Evolutionary conservation across 345 rosid species (phyloP), one percentile per base, ranked within the genome.

Genomic region (Brassica incana): DNA sequence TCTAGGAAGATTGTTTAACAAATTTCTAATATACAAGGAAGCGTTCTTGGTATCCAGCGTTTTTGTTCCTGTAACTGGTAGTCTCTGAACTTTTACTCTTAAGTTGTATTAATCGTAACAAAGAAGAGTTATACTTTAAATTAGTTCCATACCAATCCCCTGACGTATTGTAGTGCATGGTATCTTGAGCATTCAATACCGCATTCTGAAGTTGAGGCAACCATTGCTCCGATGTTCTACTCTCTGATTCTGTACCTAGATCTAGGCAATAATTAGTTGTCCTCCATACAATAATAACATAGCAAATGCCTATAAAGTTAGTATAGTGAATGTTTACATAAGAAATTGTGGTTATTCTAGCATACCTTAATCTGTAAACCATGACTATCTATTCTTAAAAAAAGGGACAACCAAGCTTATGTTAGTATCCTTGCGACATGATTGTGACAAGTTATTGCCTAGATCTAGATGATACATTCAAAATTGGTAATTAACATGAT

Each of bases 181-280:
- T 84, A 54, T 88, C 89, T 78, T 92, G 89, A 69, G 94, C 93
- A 80, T 89, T 89, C 75, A 84, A 78, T 71, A 83, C 81, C n/a
- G 91, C 88, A 71, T 87, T 71, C 83, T 84, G 90, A 52, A 95
- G 94, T 74, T 95, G n/a, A 93, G 75, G 98, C 81, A 95, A 85
- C 96, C 99, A 92, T 80, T 88, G 85, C 82, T 93, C 92, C 5
- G 74, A 74, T 71, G 93, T 86, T 70, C 78, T 80, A 52, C 84
- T 92, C 85, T 92, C 98, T 85, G 93, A 98, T 84, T 95, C 94
- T 10, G 50, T 43, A 43, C n/a, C 50, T 43, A 62, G 86, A 80
- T 43, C 12, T 43, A 95, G 83, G 82, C 95, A 95, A 80, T 85
- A 90, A 71, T 83, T 87, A 7, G 97, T 90, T 67, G 92, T 88